These are phyloP conservation scores for Yamadazyma nakazawae DNA, from an alignment of 805 yeast genomes.

Conservation along the genomic window DNA sequence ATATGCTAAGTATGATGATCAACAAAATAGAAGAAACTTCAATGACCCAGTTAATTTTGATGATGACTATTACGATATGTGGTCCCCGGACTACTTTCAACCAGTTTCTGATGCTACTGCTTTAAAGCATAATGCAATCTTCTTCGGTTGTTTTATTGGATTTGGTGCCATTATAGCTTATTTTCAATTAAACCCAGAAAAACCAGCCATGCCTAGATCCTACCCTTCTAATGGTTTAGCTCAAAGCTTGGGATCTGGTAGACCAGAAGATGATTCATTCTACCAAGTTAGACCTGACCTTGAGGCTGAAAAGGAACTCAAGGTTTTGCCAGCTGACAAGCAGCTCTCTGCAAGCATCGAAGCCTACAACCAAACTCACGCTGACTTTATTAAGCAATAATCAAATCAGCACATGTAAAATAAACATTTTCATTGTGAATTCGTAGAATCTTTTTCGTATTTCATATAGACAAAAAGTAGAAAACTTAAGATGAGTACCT, in stretches of 20 bases:
- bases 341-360: conserved; percentile 26
- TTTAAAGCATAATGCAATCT: conserved; percentile 50
- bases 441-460: background rate
- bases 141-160: conserved; percentile 37
- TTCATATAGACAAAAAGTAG: too few species aligned
- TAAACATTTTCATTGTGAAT: conserved; percentile 9
- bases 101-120: conserved; percentile 61
- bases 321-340: conserved; percentile 31
- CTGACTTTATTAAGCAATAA: conserved; percentile 32
- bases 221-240: conserved; percentile 77
- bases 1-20: conserved; percentile 71
- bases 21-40: conserved; percentile 74
- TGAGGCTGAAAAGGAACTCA: conserved; percentile 35
- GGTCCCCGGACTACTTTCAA: conserved; percentile 80
- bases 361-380: conserved; percentile 33
- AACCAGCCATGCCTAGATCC: conserved; percentile 72
- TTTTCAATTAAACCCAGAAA: conserved; percentile 55
- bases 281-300: conserved; percentile 41
- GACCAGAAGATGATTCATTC: conserved; percentile 41
- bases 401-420: conserved; percentile 9
- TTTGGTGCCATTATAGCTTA: conserved; percentile 44
- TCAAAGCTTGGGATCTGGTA: conserved; percentile 65
- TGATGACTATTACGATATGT: conserved; percentile 73
- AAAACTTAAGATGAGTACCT: too few species aligned
- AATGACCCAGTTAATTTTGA: conserved; percentile 69